Conservation (phyloP, 176 grass and related monocot genomes). For the Juncus effusus region DNA sequence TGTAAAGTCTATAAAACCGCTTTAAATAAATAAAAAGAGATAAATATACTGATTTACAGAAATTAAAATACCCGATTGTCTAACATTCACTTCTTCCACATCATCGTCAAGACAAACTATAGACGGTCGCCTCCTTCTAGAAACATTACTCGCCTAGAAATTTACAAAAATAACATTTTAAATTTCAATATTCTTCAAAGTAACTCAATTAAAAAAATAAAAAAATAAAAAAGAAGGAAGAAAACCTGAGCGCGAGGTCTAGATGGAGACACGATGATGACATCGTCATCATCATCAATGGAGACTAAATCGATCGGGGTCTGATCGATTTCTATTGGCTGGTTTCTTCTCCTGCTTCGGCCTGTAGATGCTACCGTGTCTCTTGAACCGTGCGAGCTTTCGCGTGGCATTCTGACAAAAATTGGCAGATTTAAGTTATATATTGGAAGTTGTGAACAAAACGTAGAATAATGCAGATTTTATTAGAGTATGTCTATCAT, state of each 20-base stretch:
- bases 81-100: slow-evolving; percentile 24
- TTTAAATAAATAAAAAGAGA: neutral
- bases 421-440: neutral
- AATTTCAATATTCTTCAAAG: neutral
- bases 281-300: slow-evolving; percentile 25
- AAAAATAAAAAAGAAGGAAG: neutral
- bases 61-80: slow-evolving; percentile 18
- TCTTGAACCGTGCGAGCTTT: slow-evolving; percentile 8
- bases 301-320: slow-evolving; percentile 18
- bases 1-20: too few relatives aligned
- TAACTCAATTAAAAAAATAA: neutral
- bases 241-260: slow-evolving; percentile 21
- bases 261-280: slow-evolving; percentile 9
- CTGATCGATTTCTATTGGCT: slow-evolving; percentile 1
- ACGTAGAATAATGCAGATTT: too few relatives aligned
- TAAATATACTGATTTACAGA: slow-evolving; percentile 4
- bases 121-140: neutral
- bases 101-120: slow-evolving; percentile 14
- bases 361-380: neutral
- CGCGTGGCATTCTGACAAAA: slow-evolving; percentile 19
- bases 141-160: slow-evolving; percentile 23
- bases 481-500: too few relatives aligned
- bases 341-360: slow-evolving; percentile 22
- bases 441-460: neutral
- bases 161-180: slow-evolving; percentile 18